These are phyloP conservation scores for Platismatia glauca DNA, from an alignment of 495 filamentous ascomycete genomes.

Conservation along the genomic window DNA sequence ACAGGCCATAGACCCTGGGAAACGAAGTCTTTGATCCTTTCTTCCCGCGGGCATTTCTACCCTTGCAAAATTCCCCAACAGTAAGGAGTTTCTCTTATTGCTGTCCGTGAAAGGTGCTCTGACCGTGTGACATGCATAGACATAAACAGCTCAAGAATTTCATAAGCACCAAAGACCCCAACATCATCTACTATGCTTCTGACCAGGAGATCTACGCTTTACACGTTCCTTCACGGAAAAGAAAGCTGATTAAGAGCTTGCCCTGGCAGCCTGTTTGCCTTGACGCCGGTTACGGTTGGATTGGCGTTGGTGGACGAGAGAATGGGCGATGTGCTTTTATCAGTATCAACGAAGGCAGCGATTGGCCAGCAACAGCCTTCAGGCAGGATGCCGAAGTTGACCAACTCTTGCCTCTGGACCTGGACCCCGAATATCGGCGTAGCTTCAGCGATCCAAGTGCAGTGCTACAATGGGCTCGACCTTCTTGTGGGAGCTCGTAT, in stretches of 20 bases:
- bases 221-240: constrained; percentile 60
- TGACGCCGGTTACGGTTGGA: constrained; percentile 73
- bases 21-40: constrained; percentile 51
- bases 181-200: constrained; percentile 74
- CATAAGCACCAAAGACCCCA: constrained; percentile 67
- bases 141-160: constrained; percentile 91
- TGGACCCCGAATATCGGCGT: constrained; percentile 32
- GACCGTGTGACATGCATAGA: constrained; percentile 34
- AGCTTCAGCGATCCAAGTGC: constrained; percentile 1
- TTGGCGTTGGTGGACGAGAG: constrained; percentile 76
- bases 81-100: constrained; percentile 14
- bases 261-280: constrained; percentile 80
- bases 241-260: constrained; percentile 66
- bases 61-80: constrained; percentile 59
- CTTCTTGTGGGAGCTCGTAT: constrained; percentile 26
- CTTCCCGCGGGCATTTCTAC: constrained; percentile 63
- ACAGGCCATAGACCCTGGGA: constrained; percentile 41
- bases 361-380: constrained; percentile 28
- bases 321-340: constrained; percentile 79
- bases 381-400: constrained; percentile 47
- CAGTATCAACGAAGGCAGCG: constrained; percentile 17
- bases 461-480: constrained; percentile 5
- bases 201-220: constrained; percentile 65
- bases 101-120: not conserved
- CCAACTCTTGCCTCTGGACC: constrained; percentile 49